phyloP scores from a whole-genome alignment of 495 filamentous ascomycete species.

The Letharia lupina region DNA sequence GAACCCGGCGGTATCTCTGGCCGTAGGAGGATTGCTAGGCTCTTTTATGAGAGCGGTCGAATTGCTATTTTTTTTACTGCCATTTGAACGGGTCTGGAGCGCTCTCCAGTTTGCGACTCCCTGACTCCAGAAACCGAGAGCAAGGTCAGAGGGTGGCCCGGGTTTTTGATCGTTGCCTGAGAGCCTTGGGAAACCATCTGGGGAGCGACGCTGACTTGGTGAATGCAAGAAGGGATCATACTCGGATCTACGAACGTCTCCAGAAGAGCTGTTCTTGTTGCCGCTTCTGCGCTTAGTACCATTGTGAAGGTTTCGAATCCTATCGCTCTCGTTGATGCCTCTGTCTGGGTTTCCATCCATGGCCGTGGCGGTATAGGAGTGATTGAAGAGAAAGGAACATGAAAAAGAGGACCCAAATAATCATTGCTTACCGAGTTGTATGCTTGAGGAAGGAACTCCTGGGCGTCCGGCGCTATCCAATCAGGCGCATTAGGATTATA shows the following conservation, averaged over 20 bases:
- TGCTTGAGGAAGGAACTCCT: conserved; percentile 74
- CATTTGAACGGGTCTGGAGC: background rate
- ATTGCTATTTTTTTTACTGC: background rate
- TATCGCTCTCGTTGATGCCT: background rate
- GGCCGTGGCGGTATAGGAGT: background rate
- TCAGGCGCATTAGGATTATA: conserved; percentile 39
- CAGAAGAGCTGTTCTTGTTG: background rate
- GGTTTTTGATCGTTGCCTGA: background rate
- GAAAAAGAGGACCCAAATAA: background rate
- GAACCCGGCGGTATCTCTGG: background rate
- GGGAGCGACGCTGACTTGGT: background rate
- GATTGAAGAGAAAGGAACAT: conserved; percentile 9
- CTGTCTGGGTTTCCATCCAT: background rate
- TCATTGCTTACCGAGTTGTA: conserved; percentile 55
- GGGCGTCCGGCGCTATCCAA: conserved; percentile 53
- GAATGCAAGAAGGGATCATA: background rate
- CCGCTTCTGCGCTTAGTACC: background rate
- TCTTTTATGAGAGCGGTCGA: background rate
- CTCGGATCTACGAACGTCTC: background rate
- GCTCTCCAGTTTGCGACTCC: background rate
- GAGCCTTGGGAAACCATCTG: background rate
- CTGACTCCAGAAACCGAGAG: background rate
- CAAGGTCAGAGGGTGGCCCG: background rate
- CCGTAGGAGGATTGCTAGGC: background rate
- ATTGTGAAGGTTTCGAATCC: no score